Evolutionary conservation across 148 eudicot genomes (phyloP).

Genomic region (Spergularia bocconei): DNA sequence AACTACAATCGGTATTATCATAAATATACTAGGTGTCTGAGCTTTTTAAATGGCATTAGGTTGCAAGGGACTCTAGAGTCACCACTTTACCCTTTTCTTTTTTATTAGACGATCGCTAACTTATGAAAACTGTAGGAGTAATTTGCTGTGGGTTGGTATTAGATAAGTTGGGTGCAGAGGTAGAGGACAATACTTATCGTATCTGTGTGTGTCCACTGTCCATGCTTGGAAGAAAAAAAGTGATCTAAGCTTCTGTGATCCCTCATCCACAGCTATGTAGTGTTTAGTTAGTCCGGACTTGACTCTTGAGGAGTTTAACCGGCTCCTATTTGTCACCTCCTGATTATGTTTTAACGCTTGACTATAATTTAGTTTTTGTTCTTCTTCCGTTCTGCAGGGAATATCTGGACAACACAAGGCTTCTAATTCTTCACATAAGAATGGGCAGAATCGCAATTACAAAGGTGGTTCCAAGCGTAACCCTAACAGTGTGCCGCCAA

Average conservation of each 20-base stretch:
- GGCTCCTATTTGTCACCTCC: too few relatives aligned
- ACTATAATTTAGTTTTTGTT: not conserved
- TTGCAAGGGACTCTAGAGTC: not conserved
- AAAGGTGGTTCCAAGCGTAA: conserved; percentile 61
- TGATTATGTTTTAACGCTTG: not conserved
- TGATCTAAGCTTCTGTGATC: not conserved
- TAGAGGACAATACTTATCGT: not conserved
- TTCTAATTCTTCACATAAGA: conserved; percentile 49
- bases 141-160: not conserved
- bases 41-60: not conserved
- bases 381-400: conserved; percentile 29
- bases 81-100: too few relatives aligned
- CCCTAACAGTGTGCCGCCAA: conserved; percentile 50
- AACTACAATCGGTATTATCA: not conserved
- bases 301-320: not conserved
- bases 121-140: not conserved
- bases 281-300: not conserved
- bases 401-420: conserved; percentile 46
- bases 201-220: not conserved
- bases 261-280: not conserved
- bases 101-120: not conserved
- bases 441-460: conserved; percentile 44
- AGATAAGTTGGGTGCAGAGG: not conserved
- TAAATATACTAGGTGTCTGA: not conserved
- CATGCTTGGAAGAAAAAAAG: not conserved